Base-by-base conservation (phyloP, 140 eudicot species). In the Erigeron philadelphicus region DNA sequence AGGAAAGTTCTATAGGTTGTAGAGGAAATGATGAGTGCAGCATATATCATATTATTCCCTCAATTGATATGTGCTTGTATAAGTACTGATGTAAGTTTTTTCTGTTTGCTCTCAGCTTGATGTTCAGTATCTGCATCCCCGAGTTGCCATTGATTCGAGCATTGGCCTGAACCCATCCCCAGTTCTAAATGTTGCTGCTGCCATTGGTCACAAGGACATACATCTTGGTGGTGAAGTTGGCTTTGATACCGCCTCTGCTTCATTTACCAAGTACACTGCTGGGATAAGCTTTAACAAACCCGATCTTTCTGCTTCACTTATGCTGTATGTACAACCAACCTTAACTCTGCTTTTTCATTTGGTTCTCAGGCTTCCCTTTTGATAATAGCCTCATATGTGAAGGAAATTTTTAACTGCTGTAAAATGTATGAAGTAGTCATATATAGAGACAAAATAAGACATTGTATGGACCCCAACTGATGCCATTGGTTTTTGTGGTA, bases 141-240 rank as follows among this genome's bases (percentile, higher is more conserved):
- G 80, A 71, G 86, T 88, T 8, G 83, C 95, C 25, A 80, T 93
- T 64, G 89, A 82, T 52, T 83, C 96, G 31, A 87, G 98, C 64
- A 85, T 93, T 48, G 98, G 96, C 60, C 76, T 93, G 83, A 79
- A 85, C 70, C 96, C 98, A 2, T 75, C 88, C 40, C 98, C 98
- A 42, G 72, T 84, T 59, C 44, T 93, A 74, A 88, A 89, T 70
- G 72, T 89, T 44, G 78, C 96, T 64, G 95, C 94, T 54, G 86
- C 90, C 31, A 66, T 89, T 68, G 98, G 96, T 71, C 75, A 69
- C 80, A 72, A 78, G 35, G 96, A 83, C 53, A 18, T 85, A 50
- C 85, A 76, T 64, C 69, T 89, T 50, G 98, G 98, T 72, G 89
- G 95, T 69, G 96, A 89, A 82, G 62, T 84, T 19, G 92, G 90